Conservation (phyloP, 2,329 filamentous ascomycete species). For the Pseudocercospora ulei region DNA sequence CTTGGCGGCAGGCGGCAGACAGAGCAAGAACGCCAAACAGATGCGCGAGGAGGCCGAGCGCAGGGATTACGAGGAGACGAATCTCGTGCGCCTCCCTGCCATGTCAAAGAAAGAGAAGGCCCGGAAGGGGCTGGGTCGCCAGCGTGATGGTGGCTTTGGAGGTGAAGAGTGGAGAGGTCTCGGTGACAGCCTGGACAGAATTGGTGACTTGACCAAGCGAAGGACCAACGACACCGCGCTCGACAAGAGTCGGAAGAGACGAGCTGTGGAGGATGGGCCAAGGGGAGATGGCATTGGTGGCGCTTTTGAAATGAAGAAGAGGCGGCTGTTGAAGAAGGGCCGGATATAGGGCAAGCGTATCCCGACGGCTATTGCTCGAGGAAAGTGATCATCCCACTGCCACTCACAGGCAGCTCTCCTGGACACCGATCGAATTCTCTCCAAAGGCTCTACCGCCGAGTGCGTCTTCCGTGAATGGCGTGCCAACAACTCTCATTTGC, state of each 20-base stretch:
- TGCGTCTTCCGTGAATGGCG: too few species aligned
- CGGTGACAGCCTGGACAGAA: slow-evolving; percentile 75
- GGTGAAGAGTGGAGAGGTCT: slow-evolving; percentile 89
- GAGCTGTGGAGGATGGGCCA: slow-evolving; percentile 61
- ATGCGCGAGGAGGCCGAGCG: slow-evolving; percentile 68
- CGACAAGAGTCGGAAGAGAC: slow-evolving; percentile 80
- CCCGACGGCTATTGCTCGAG: not conserved
- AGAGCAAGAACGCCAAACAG: slow-evolving; percentile 66
- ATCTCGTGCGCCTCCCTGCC: slow-evolving; percentile 78
- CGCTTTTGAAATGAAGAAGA: slow-evolving; percentile 60
- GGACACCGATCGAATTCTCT: too few species aligned
- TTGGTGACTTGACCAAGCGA: slow-evolving; percentile 68
- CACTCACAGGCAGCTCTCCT: too few species aligned
- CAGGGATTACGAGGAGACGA: slow-evolving; percentile 78
- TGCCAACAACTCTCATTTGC: too few species aligned
- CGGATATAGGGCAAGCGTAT: slow-evolving; percentile 25
- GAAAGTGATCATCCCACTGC: too few species aligned
- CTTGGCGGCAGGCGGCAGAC: slow-evolving; percentile 64
- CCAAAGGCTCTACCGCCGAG: too few species aligned
- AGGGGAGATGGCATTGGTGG: slow-evolving; percentile 62
- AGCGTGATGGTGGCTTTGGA: slow-evolving; percentile 56
- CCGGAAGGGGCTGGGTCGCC: slow-evolving; percentile 47
- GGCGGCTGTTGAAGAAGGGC: slow-evolving; percentile 39
- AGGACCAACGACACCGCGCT: slow-evolving; percentile 53
- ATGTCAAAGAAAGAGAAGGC: slow-evolving; percentile 74